Percentiles rank a stretch among this genome's conserved stretches.
These are phyloP conservation scores for Talaromyces albobiverticillius DNA, from an alignment of 2,329 filamentous ascomycete species.

Conservation along the genomic window DNA sequence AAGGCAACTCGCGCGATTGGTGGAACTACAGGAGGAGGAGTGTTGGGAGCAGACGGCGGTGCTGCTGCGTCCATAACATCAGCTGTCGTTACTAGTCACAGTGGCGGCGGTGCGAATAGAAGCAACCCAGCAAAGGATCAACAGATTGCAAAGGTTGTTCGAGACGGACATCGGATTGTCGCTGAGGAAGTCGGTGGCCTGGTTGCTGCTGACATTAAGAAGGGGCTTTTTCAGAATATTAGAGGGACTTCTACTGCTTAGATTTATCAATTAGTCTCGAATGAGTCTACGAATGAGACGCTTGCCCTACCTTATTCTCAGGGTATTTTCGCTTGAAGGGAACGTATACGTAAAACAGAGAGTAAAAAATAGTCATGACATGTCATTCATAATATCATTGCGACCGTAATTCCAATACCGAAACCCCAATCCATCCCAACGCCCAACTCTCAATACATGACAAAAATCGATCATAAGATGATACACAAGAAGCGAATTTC, in stretches of 20 bases:
- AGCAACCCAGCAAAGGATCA: slow-evolving; percentile 35
- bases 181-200: slow-evolving; percentile 52
- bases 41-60: slow-evolving; percentile 24
- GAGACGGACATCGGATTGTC: slow-evolving; percentile 57
- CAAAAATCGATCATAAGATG: not conserved
- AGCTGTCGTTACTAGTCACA: not conserved
- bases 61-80: slow-evolving; percentile 21
- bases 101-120: not conserved
- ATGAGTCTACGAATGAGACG: not conserved
- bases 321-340: not conserved
- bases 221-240: slow-evolving; percentile 48
- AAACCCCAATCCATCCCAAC: not conserved
- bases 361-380: not conserved
- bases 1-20: slow-evolving; percentile 55
- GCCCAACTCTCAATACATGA: not conserved
- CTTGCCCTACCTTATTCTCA: not conserved
- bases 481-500: not conserved
- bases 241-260: slow-evolving; percentile 22
- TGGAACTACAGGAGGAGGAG: not conserved
- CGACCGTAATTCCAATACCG: not conserved
- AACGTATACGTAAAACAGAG: not conserved
- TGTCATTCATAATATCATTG: slow-evolving; percentile 6
- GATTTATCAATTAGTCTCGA: not conserved
- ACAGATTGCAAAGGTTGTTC: slow-evolving; percentile 53
- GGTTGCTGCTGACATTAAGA: slow-evolving; percentile 50